These are phyloP conservation scores for Geotrichum candidum DNA, from an alignment of 1,139 yeast genomes.

Conservation along the genomic window DNA sequence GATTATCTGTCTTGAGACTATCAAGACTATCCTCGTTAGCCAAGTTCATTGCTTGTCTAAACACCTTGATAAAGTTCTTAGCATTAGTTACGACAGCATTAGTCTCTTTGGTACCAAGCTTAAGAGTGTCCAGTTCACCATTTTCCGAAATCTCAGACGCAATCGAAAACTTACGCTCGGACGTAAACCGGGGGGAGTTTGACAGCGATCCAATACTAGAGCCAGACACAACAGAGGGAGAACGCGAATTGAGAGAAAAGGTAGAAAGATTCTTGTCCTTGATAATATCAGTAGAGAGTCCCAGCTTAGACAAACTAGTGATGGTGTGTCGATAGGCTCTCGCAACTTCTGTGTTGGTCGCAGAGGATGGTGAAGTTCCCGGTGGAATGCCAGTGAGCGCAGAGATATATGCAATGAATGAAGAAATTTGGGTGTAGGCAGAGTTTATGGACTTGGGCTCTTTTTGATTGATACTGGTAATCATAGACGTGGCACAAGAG, in stretches of 20 bases:
- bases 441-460: constrained; percentile 19
- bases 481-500: constrained; percentile 14
- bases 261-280: constrained; percentile 9
- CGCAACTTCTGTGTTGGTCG: constrained; percentile 24
- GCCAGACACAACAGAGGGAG: constrained; percentile 15
- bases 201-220: constrained; percentile 11
- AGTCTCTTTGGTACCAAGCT: constrained; percentile 14
- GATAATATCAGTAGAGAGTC: constrained; percentile 23
- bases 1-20: not conserved
- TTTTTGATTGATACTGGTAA: constrained; percentile 15
- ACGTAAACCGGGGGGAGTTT: constrained; percentile 1
- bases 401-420: constrained; percentile 25
- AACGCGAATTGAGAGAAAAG: constrained; percentile 7
- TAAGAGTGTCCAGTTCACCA: constrained; percentile 14
- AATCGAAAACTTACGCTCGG: constrained; percentile 12
- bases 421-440: constrained; percentile 23
- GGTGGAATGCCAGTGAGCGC: constrained; percentile 30
- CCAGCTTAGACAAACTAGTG: constrained; percentile 25
- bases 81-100: constrained; percentile 9
- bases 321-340: constrained; percentile 26
- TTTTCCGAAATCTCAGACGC: constrained; percentile 15
- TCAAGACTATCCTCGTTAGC: constrained; percentile 1
- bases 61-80: constrained; percentile 10
- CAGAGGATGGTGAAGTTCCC: constrained; percentile 26
- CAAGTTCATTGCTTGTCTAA: constrained; percentile 6